Evolutionary conservation across 108 stramenopile genomes (phyloP).

Genomic region (Aureococcus anophagefferens): DNA sequence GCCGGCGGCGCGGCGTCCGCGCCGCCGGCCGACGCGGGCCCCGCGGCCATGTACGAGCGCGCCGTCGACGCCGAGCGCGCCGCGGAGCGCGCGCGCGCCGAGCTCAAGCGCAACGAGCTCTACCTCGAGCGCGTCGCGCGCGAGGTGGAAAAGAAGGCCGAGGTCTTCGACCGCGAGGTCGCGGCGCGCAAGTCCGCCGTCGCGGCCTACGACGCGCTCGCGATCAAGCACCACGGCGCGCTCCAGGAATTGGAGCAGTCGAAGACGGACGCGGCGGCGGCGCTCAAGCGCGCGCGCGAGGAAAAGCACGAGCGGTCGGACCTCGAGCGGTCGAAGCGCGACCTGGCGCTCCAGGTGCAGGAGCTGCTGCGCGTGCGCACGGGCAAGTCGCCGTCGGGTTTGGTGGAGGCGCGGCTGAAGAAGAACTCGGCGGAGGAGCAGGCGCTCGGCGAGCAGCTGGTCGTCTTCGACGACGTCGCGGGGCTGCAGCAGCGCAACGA

Average conservation of each 20-base stretch:
- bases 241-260: background rate
- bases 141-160: constrained; percentile 13
- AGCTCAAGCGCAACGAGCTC: background rate
- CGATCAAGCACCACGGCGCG: background rate
- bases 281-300: background rate
- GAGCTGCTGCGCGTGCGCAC: background rate
- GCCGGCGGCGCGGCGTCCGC: background rate
- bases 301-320: background rate
- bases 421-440: background rate
- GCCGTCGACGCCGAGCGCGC: constrained; percentile 7
- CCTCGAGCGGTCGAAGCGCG: background rate
- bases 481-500: constrained; percentile 11
- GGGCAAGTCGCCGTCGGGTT: too few relatives aligned
- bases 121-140: constrained; percentile 10
- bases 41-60: constrained; percentile 6
- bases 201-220: background rate
- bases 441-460: background rate
- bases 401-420: background rate
- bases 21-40: background rate
- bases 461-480: constrained; percentile 6
- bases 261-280: background rate
- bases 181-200: background rate
- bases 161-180: constrained; percentile 2
- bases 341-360: constrained; percentile 8
- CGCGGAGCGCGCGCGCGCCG: background rate